These are phyloP conservation scores for Liriodendron chinense DNA, from an alignment of 164 flowering plant species.

Conservation along the genomic window DNA sequence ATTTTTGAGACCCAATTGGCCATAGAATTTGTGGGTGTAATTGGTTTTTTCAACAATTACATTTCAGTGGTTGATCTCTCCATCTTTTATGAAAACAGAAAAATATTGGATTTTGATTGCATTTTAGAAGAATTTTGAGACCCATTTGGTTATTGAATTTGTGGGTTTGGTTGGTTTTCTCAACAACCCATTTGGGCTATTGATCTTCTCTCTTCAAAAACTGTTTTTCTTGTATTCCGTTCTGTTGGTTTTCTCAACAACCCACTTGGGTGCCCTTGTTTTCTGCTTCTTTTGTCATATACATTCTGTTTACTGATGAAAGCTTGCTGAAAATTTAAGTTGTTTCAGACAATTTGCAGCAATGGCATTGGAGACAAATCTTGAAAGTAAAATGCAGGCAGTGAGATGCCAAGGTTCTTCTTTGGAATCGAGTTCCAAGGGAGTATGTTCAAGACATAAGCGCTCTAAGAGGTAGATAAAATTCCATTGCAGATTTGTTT, in stretches of 20 bases:
- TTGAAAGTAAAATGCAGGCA: slow-evolving; percentile 25
- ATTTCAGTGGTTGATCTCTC: neutral
- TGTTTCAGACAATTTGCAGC: slow-evolving; percentile 20
- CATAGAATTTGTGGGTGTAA: neutral
- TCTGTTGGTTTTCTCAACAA: no score
- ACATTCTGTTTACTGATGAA: neutral
- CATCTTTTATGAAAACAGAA: no score
- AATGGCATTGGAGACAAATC: slow-evolving; percentile 24
- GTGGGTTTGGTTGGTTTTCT: slow-evolving; percentile 4
- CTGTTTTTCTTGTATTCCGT: neutral
- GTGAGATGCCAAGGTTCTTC: slow-evolving; percentile 27
- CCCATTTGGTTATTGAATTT: no score
- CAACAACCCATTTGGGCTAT: slow-evolving; percentile 22
- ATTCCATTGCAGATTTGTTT: slow-evolving; percentile 3
- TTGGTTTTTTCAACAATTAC: neutral
- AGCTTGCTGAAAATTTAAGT: slow-evolving; percentile 26
- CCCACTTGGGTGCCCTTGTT: neutral
- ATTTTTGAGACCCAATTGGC: no score
- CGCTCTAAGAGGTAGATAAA: slow-evolving; percentile 44
- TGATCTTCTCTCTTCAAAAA: neutral
- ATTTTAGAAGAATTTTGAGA: no score
- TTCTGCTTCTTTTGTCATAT: neutral
- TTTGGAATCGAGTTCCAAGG: slow-evolving; percentile 31
- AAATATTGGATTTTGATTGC: no score
- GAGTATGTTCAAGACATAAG: slow-evolving; percentile 35